These are phyloP conservation scores for Candida manassasensis DNA, from an alignment of 805 yeast species.

Conservation along the genomic window DNA sequence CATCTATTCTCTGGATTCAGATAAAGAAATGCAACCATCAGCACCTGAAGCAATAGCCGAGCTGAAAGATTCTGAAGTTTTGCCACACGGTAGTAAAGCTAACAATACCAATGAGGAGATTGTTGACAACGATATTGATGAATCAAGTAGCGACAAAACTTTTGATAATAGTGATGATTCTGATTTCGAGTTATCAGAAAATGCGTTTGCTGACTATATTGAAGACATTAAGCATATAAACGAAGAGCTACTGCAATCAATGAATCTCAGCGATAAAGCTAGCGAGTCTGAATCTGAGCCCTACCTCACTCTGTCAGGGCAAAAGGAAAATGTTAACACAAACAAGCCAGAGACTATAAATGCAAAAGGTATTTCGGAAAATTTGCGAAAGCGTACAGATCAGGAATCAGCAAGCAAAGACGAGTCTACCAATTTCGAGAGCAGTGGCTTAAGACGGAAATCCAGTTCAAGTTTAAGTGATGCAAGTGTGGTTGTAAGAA, in stretches of 20 bases:
- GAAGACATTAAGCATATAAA: slow-evolving; percentile 16
- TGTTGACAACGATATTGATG: background rate
- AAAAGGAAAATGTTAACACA: too few species aligned
- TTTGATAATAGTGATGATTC: background rate
- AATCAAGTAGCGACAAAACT: background rate
- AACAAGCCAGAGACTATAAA: too few species aligned
- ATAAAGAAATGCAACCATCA: background rate
- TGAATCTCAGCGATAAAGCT: background rate
- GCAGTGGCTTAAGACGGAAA: too few species aligned
- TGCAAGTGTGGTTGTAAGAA: too few species aligned
- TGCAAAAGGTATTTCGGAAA: too few species aligned
- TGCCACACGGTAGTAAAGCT: too few species aligned
- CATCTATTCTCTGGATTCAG: slow-evolving; percentile 1
- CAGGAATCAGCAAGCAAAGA: too few species aligned
- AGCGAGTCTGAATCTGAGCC: background rate
- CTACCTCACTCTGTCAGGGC: too few species aligned
- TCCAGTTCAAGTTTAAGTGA: too few species aligned
- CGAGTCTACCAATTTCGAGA: too few species aligned
- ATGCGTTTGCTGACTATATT: slow-evolving; percentile 12
- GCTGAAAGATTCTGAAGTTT: background rate
- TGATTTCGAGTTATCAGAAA: slow-evolving; percentile 1
- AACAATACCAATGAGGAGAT: too few species aligned
- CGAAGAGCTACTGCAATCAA: slow-evolving; percentile 6
- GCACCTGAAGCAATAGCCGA: background rate
- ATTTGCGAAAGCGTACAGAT: too few species aligned